Base-by-base conservation (phyloP, 768 basidiomycete species). In the Termitomyces titanicus region DNA sequence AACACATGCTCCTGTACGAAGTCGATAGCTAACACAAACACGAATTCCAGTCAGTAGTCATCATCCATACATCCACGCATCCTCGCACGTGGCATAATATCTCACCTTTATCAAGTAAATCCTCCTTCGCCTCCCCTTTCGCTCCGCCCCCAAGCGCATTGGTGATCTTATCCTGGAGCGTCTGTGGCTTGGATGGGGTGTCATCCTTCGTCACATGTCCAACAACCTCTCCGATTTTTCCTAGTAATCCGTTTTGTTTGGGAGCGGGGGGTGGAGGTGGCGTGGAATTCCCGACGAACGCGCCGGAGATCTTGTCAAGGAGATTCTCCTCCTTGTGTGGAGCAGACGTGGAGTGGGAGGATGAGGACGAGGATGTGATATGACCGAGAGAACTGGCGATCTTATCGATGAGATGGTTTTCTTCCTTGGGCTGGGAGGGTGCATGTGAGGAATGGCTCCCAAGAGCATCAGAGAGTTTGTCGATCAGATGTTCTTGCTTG, bases 1-100 rank as follows among this genome's bases (percentile, higher is more conserved):
- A 78, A 59, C 29, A 75, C 63, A 60, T 75, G 73, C 59, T 77
- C 72, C 57, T 78, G 75, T 17, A 76, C 68, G 35, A 70, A 70
- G 57, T 77, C 74, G 48, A 77, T 70, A 17, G 69, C 74, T 74
- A 38, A 20, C 25, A 47, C n/a, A n/a, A n/a, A n/a, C n/a, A n/a
- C n/a, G n/a, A 60, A 45, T 10, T 18, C 10, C 22, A 25, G 3
- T 53, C 20, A 44, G 22, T 1, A 45, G 18, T n/a, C n/a, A n/a
- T n/a, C n/a, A n/a, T n/a, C n/a, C n/a, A 17, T 18, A 12, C 33
- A 15, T 25, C n/a, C 40, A 6, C 13, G 5, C 15, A 9, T 2
- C 22, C 18, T 31, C n/a, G 5, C n/a, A n/a, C n/a, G n/a, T n/a
- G n/a, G n/a, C n/a, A n/a, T n/a, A 18, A 11, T 10, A 37, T 15